Evolutionary conservation across 768 basidiomycete genomes (phyloP).

Genomic region (Hericium erinaceus): DNA sequence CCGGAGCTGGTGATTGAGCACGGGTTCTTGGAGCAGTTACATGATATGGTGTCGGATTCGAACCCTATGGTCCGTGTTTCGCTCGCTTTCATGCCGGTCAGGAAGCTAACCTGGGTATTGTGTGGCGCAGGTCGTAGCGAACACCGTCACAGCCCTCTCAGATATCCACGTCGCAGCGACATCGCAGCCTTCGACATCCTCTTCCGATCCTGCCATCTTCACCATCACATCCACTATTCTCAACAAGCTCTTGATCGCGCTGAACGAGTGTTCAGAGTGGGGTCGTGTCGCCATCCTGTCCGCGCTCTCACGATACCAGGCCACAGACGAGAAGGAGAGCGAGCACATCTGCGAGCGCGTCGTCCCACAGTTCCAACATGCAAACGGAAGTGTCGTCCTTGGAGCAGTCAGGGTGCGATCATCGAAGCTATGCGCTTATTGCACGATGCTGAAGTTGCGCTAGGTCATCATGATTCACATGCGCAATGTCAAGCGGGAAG

Average conservation of each 20-base stretch:
- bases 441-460: neutral
- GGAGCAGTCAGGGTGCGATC: constrained; percentile 80
- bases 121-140: constrained; percentile 77
- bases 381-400: constrained; percentile 92
- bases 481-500: constrained; percentile 70
- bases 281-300: constrained; percentile 90
- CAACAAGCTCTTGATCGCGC: constrained; percentile 84
- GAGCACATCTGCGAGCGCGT: constrained; percentile 99
- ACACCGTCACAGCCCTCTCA: constrained; percentile 85
- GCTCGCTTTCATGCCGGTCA: neutral
- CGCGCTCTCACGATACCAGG: constrained; percentile 74
- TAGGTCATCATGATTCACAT: constrained; percentile 98
- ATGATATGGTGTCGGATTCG: constrained; percentile 90
- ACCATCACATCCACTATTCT: constrained; percentile 75
- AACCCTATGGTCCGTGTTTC: constrained; percentile 85
- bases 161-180: constrained; percentile 80
- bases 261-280: constrained; percentile 99
- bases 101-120: neutral
- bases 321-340: constrained; percentile 86
- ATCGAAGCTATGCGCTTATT: neutral
- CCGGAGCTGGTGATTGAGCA: constrained; percentile 92
- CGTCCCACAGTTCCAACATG: constrained; percentile 97
- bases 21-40: constrained; percentile 81
- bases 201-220: constrained; percentile 63
- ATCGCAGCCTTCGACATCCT: constrained; percentile 41